phyloP scores from a whole-genome alignment of 139 green algal genomes.

The Limnomonas spitsbergensis region DNA sequence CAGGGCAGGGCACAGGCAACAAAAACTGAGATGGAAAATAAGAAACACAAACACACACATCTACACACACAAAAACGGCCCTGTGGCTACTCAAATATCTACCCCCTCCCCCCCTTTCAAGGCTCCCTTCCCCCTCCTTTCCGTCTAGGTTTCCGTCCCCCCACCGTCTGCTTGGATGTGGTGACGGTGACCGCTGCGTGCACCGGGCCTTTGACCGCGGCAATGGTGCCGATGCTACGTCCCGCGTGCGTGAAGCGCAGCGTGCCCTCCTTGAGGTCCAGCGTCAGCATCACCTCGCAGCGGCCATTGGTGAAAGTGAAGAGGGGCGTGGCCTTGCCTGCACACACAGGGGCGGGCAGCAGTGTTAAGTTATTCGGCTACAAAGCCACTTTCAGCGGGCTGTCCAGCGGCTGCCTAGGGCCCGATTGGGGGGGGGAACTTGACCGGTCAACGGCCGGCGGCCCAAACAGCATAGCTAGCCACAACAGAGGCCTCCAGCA shows the following conservation, averaged over 20 bases:
- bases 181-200: slow-evolving; percentile 57
- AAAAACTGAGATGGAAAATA: too few species aligned
- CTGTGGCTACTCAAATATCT: too few species aligned
- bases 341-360: not conserved
- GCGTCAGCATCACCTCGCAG: slow-evolving; percentile 34
- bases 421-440: too few species aligned
- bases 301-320: slow-evolving; percentile 39
- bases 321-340: slow-evolving; percentile 47
- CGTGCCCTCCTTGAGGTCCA: slow-evolving; percentile 57
- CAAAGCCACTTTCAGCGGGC: too few species aligned
- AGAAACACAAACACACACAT: not conserved
- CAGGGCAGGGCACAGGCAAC: not conserved
- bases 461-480: too few species aligned
- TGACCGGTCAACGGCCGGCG: too few species aligned
- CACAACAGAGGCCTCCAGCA: too few species aligned
- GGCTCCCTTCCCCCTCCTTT: too few species aligned
- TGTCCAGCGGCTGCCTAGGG: too few species aligned
- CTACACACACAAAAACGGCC: not conserved
- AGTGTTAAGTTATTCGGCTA: not conserved
- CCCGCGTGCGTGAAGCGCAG: slow-evolving; percentile 50
- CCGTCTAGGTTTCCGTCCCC: too few species aligned
- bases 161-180: slow-evolving; percentile 44
- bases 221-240: slow-evolving; percentile 53
- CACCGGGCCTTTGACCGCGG: slow-evolving; percentile 52
- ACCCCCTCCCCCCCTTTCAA: too few species aligned